phyloP scores from a whole-genome alignment of 1,139 yeast genomes.

The Kurtzmaniella natalensis region DNA sequence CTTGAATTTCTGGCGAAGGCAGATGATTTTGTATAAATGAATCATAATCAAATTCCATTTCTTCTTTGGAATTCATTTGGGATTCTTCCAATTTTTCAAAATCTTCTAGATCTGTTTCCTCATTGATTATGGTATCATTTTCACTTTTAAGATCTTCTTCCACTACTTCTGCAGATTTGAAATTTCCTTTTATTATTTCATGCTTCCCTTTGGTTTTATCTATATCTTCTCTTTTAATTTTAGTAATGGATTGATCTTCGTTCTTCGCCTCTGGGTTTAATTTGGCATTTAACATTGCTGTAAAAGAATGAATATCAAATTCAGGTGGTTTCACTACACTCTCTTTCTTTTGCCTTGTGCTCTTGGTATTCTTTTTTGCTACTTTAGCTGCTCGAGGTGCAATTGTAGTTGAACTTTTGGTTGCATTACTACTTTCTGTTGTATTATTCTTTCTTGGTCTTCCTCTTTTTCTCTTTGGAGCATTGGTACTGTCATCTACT shows the following conservation, averaged over 20 bases:
- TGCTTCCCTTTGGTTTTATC: too few species aligned
- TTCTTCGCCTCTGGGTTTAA: constrained; percentile 10
- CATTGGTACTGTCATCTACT: neutral
- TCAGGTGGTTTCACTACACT: neutral
- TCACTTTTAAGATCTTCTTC: too few species aligned
- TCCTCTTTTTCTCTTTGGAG: constrained; percentile 7
- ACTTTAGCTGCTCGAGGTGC: neutral
- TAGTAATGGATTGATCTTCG: constrained; percentile 1
- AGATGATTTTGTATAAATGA: constrained; percentile 1
- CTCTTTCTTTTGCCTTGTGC: constrained; percentile 2
- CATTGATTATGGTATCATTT: too few species aligned
- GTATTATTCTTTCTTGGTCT: constrained; percentile 7
- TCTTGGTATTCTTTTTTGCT: neutral
- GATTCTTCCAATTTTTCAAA: too few species aligned
- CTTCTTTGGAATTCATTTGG: too few species aligned
- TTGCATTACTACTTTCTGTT: constrained; percentile 2
- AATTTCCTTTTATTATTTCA: too few species aligned
- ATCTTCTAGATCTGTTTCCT: too few species aligned
- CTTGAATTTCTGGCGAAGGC: constrained; percentile 2
- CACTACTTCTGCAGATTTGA: too few species aligned
- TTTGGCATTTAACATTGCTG: constrained; percentile 23
- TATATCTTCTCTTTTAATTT: neutral
- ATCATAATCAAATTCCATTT: constrained; percentile 1
- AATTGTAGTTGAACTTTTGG: neutral
- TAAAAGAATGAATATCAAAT: constrained; percentile 27